Conservation (phyloP, 2,329 filamentous ascomycete genomes). For the Orbilia quercus region DNA sequence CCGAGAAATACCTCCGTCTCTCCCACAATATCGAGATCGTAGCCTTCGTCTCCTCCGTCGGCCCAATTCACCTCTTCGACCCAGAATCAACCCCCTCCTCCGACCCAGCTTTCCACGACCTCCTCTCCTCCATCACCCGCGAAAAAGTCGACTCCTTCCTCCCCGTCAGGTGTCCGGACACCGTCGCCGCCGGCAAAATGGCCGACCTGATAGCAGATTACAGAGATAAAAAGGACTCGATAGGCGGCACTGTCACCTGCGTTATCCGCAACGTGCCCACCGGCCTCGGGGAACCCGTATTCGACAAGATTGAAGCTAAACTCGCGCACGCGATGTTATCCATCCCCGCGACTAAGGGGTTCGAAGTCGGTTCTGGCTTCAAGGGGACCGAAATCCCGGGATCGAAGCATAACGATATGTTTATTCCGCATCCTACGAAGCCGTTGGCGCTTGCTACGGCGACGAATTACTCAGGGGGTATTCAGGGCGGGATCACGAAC, state of each 20-base stretch:
- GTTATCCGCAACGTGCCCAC: constrained; percentile 86
- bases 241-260: constrained; percentile 93
- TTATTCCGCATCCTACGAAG: constrained; percentile 71
- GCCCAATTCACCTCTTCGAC: constrained; percentile 76
- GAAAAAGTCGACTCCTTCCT: constrained; percentile 81
- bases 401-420: constrained; percentile 91
- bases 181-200: constrained; percentile 75
- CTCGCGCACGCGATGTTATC: constrained; percentile 94
- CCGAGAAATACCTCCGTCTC: constrained; percentile 87
- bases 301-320: constrained; percentile 93
- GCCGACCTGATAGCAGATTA: constrained; percentile 80
- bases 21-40: constrained; percentile 90
- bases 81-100: constrained; percentile 74
- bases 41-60: constrained; percentile 87
- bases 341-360: constrained; percentile 94
- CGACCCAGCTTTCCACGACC: constrained; percentile 80
- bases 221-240: constrained; percentile 83
- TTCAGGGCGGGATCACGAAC: constrained; percentile 95
- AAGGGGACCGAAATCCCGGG: constrained; percentile 85
- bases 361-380: constrained; percentile 95
- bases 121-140: constrained; percentile 79
- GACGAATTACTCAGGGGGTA: constrained; percentile 94
- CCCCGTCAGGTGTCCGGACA: constrained; percentile 87
- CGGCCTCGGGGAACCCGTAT: constrained; percentile 91
- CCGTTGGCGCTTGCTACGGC: constrained; percentile 76